Percentiles rank a stretch among this genome's conserved stretches.
Evolutionary conservation across 176 grass and related monocot genomes (phyloP).

Genomic region (Oryza glaberrima): DNA sequence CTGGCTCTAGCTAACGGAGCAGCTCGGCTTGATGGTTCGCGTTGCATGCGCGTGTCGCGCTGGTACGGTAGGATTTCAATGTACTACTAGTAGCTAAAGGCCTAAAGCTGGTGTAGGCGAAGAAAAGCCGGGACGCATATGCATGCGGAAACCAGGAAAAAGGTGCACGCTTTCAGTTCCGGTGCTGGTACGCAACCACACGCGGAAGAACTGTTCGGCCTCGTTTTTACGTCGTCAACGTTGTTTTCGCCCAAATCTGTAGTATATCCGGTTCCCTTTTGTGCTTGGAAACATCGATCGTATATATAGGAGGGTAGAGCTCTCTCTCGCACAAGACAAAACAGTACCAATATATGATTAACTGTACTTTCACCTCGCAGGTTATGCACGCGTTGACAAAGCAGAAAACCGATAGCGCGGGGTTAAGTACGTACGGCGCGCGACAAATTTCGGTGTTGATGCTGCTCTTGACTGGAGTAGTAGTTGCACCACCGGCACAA

Average conservation of each 20-base stretch:
- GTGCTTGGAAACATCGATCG: neutral
- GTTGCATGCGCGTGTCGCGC: neutral
- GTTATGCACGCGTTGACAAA: neutral
- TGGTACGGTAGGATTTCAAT: neutral
- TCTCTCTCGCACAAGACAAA: neutral
- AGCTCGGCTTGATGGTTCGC: no score
- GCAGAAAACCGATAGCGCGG: neutral
- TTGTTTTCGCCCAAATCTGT: neutral
- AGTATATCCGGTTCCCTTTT: neutral
- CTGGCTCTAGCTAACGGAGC: neutral
- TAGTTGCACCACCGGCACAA: neutral
- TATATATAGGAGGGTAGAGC: neutral
- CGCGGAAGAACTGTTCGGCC: neutral
- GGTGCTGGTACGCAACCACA: neutral
- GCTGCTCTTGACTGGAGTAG: neutral
- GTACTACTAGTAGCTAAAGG: no score
- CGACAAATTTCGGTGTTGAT: neutral
- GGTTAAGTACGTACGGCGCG: neutral
- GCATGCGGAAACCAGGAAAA: neutral
- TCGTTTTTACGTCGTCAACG: neutral
- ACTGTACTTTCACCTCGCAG: neutral
- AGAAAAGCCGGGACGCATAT: neutral
- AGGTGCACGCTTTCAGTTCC: neutral
- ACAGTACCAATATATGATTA: neutral
- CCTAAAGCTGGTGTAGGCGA: neutral